phyloP scores from a whole-genome alignment of 2,329 filamentous ascomycete species.

The Colletotrichum graminicola region DNA sequence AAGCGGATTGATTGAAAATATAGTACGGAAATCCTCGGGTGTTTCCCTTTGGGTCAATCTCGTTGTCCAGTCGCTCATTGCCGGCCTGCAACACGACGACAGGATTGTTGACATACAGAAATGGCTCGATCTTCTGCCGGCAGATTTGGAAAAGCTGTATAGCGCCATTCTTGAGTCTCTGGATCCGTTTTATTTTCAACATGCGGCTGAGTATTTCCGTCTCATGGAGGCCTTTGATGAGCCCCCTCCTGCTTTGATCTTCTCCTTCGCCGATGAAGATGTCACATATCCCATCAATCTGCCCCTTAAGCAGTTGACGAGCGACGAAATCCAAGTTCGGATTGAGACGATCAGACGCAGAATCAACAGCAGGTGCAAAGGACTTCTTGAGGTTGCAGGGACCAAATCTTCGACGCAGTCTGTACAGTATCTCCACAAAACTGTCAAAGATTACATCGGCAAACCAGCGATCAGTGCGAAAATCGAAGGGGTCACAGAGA shows the following conservation, averaged over 20 bases:
- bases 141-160: conserved; percentile 40
- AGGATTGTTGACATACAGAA: conserved; percentile 21
- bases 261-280: conserved; percentile 1
- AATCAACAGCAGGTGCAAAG: conserved; percentile 1
- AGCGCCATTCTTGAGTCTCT: neutral
- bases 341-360: neutral
- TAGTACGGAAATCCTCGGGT: conserved; percentile 34
- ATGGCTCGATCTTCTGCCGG: conserved; percentile 37
- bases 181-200: neutral
- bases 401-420: neutral
- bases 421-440: conserved; percentile 1
- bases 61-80: conserved; percentile 36
- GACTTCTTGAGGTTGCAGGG: neutral
- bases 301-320: neutral
- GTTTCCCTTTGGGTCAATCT: conserved; percentile 44
- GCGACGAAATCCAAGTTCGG: neutral
- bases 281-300: neutral
- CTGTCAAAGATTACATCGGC: neutral
- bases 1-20: conserved; percentile 14
- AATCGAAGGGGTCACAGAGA: neutral
- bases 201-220: neutral
- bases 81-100: conserved; percentile 37
- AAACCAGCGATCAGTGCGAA: neutral
- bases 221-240: neutral
- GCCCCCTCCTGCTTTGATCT: neutral